Base-by-base conservation (phyloP, 2,329 filamentous ascomycete species). In the Colletotrichum godetiae region DNA sequence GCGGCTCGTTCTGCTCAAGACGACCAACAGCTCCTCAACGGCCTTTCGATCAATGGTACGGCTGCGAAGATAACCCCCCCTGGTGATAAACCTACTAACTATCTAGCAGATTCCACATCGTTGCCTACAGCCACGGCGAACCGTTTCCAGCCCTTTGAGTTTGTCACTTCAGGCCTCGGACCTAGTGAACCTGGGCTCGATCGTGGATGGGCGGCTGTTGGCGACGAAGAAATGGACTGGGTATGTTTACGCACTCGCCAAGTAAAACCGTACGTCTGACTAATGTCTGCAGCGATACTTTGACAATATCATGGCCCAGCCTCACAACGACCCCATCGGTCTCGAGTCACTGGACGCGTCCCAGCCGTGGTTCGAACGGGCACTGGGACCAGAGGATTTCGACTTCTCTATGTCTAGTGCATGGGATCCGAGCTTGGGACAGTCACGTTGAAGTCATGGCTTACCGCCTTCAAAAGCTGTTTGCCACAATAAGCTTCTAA, bases 171-270 rank as follows among this genome's bases (percentile, higher is more conserved):
- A 24, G 72, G 62, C 52, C 76, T 76, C 59, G 75, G 74, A 35
- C 74, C 56, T 52, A 63, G 22, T 46, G 76, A 74, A 8, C 74
- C 81, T 27, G 75, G 79, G 19, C 80, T 84, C 67, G 82, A 84
- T 65, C 73, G 79, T n/a, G 79, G 81, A 22, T 84, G 82, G 83
- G 80, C 83, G 72, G 75, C 77, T 13, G 76, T 77, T 63, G 75
- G 75, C 35, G 76, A 80, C 29, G 79, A 49, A 11, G 42, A 78
- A 66, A 81, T 84, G 78, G 83, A 84, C 71, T 84, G 83, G 83
- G 83, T 84, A 76, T 74, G 82, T 56, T 46, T 22, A 13, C 35
- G 12, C 6, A 24, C 15, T 24, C 24, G 24, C 27, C 11, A 12
- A 19, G n/a, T 52, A 11, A 29, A 5, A 15, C n/a, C 37, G 35